phyloP scores from a whole-genome alignment of 306 rosid genomes.

The Carpinus viminea region DNA sequence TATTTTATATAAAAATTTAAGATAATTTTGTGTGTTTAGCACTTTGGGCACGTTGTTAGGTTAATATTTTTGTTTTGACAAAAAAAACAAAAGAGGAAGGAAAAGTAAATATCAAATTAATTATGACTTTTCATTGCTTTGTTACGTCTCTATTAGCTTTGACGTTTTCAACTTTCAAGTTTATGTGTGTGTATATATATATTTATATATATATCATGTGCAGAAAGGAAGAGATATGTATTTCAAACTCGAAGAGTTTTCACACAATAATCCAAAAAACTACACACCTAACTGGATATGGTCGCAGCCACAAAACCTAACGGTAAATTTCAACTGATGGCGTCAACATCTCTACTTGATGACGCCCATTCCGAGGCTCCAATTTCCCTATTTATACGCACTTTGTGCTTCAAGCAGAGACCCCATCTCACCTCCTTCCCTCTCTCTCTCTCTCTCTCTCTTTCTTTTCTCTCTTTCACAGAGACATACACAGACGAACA shows the following conservation, averaged over 20 bases:
- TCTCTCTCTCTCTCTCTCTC: neutral
- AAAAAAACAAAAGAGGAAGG: no score
- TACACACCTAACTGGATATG: constrained; percentile 19
- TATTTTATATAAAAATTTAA: no score
- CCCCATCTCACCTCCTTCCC: constrained; percentile 29
- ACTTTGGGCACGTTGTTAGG: no score
- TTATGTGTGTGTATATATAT: no score
- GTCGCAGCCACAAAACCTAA: constrained; percentile 44
- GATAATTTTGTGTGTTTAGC: no score
- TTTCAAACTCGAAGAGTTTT: constrained; percentile 43
- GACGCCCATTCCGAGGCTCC: neutral
- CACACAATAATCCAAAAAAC: constrained; percentile 38
- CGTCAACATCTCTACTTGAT: constrained; percentile 25
- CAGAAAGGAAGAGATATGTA: neutral
- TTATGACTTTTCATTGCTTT: no score
- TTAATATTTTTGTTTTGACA: no score
- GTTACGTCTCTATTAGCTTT: neutral
- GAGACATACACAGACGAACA: constrained; percentile 19
- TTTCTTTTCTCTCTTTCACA: constrained; percentile 7
- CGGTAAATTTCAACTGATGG: constrained; percentile 38
- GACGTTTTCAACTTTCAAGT: neutral
- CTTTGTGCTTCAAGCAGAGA: constrained; percentile 24
- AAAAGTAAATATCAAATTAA: no score
- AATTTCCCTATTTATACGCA: constrained; percentile 36
- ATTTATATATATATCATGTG: neutral